Percentiles rank a stretch among this genome's conserved stretches.
Evolutionary conservation across 2,329 filamentous ascomycete genomes (phyloP).

Genomic region (Hymenoscyphus scutula): DNA sequence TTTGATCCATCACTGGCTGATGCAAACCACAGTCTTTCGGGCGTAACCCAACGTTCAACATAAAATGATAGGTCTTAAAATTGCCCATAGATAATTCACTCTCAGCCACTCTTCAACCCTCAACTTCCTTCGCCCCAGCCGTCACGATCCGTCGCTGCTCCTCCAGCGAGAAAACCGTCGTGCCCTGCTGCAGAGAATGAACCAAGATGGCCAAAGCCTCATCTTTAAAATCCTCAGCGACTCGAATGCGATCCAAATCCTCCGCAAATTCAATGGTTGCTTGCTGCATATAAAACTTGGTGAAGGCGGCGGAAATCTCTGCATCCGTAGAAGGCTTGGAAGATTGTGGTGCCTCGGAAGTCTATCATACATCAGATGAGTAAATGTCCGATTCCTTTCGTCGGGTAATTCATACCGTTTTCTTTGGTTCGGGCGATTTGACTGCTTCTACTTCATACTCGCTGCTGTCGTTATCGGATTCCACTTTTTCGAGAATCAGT

Average conservation of each 20-base stretch:
- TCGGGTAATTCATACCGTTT: background rate
- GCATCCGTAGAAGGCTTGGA: constrained; percentile 16
- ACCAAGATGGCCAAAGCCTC: constrained; percentile 65
- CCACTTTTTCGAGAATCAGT: constrained; percentile 17
- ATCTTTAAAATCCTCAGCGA: constrained; percentile 67
- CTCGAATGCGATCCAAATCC: constrained; percentile 68
- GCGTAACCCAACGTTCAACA: too few species aligned
- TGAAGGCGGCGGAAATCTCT: constrained; percentile 44
- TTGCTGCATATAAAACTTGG: constrained; percentile 66
- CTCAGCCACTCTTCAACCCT: background rate
- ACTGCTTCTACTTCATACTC: constrained; percentile 14
- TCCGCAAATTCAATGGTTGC: constrained; percentile 69
- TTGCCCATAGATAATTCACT: background rate
- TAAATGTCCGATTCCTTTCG: background rate
- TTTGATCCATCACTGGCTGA: background rate
- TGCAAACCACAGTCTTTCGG: too few species aligned
- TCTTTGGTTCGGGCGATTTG: constrained; percentile 3
- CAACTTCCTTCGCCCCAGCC: constrained; percentile 6
- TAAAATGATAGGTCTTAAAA: too few species aligned
- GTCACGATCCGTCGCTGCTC: constrained; percentile 43
- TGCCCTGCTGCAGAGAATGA: constrained; percentile 66
- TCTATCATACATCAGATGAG: background rate
- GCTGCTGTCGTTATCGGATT: constrained; percentile 25
- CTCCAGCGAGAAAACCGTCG: constrained; percentile 55
- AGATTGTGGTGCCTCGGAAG: background rate